Evolutionary conservation across 257 asterid genomes (phyloP), one percentile per base, ranked within the genome.

Genomic region (Forsythia suspensa): DNA sequence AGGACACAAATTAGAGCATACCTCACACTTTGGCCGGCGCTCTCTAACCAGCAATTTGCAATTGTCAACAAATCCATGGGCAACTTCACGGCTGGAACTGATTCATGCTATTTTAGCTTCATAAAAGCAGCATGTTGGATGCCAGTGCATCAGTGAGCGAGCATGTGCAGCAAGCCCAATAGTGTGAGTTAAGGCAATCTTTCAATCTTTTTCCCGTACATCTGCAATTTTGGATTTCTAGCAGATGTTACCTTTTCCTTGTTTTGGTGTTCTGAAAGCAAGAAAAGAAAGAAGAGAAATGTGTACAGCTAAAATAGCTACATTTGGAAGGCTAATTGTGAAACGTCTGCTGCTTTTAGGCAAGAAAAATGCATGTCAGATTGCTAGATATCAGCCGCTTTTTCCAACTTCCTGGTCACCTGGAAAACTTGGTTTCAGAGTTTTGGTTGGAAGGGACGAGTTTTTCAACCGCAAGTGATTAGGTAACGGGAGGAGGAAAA

Each of bases 161-260:
- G 34, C 3, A 37, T 46, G 10, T 46, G 55, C 36, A 36, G 24
- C 2, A 13, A 18, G 40, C 4, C 4, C 34, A 5, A 20, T 18
- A 2, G n/a, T 11, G 42, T 4, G 29, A 71, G 8, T 3, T 11
- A 16, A 12, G 10, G 4, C 40, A 9, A 1, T 52, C 6, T 74
- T 52, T 43, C 4, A 43, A 7, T 63, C 21, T 52, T 18, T 0
- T 8, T 37, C 4, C 29, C 38, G 3, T 8, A 44, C 69, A 36
- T 61, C 77, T 72, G 71, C 73, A 42, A 44, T 72, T 63, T 72
- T 40, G 68, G 34, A 16, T 29, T 29, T 55, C 42, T 71, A 16
- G 67, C 66, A 29, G 55, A 24, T 38, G 57, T 63, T 63, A 41
- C 8, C 21, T 8, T 3, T 38, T 6, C 36, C 3, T 20, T 20